phyloP scores from a whole-genome alignment of 2,329 filamentous ascomycete genomes.

The Colletotrichum sp. region DNA sequence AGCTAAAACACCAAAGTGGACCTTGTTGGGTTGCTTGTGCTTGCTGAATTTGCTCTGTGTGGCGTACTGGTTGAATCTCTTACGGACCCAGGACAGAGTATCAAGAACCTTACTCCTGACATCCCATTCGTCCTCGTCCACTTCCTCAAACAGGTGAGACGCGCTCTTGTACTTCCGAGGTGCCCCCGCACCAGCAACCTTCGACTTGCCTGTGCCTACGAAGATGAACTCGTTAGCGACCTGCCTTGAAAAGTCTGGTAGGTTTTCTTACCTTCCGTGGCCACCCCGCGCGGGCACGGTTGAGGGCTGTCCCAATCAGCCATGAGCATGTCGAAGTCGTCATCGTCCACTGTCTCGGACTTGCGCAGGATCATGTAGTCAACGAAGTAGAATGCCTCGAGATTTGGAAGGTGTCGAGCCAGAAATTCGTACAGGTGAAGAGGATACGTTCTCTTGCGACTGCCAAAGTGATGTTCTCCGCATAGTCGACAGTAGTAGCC shows the following conservation, averaged over 20 bases:
- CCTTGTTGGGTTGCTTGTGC: conserved; percentile 35
- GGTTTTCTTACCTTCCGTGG: not conserved
- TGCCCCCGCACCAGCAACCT: not conserved
- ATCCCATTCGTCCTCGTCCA: conserved; percentile 35
- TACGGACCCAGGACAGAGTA: conserved; percentile 41
- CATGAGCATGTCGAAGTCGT: not conserved
- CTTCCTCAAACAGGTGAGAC: conserved; percentile 35
- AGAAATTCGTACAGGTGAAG: conserved; percentile 49
- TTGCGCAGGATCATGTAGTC: conserved; percentile 45
- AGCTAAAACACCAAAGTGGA: conserved; percentile 44
- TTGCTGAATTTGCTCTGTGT: conserved; percentile 34
- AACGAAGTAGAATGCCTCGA: conserved; percentile 49
- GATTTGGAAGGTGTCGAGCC: conserved; percentile 41
- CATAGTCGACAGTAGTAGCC: conserved; percentile 35
- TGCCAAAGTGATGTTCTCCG: conserved; percentile 31
- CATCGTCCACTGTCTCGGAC: not conserved
- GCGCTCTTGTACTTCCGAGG: conserved; percentile 26
- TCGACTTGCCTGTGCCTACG: not conserved
- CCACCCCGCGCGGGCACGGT: not conserved
- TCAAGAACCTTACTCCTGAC: conserved; percentile 37
- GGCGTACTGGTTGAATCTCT: conserved; percentile 40
- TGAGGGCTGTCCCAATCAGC: not conserved
- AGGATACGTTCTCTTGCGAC: conserved; percentile 34
- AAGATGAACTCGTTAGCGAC: not conserved
- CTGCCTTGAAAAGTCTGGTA: not conserved